These are phyloP conservation scores for Cordyceps sp. DNA, from an alignment of 2,329 filamentous ascomycete genomes.

Conservation along the genomic window DNA sequence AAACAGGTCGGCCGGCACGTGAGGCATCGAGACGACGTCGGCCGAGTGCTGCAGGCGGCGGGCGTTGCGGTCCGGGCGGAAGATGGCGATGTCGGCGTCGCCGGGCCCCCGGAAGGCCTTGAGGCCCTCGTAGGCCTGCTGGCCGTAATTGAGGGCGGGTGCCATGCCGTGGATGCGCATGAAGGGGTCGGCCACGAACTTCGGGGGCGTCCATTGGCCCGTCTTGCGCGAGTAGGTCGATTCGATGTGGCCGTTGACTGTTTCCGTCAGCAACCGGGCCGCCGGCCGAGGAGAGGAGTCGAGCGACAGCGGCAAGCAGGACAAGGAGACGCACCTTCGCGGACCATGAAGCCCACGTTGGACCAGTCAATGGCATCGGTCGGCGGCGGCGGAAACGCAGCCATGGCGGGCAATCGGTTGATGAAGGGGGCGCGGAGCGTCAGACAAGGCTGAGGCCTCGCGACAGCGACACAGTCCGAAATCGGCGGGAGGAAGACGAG, in stretches of 20 bases:
- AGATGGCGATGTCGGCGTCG: constrained; percentile 59
- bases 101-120: constrained; percentile 78
- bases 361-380: constrained; percentile 81
- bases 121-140: constrained; percentile 96
- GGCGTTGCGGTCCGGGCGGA: constrained; percentile 78
- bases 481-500: not conserved
- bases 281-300: too few relatives aligned
- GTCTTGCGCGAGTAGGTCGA: constrained; percentile 63
- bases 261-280: not conserved
- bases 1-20: constrained; percentile 63
- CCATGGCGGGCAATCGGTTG: constrained; percentile 16
- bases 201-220: constrained; percentile 59
- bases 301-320: too few relatives aligned
- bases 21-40: constrained; percentile 67
- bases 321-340: constrained; percentile 45
- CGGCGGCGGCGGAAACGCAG: constrained; percentile 57
- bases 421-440: not conserved
- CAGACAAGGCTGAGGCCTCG: not conserved
- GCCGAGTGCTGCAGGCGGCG: constrained; percentile 71
- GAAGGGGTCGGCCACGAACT: constrained; percentile 69
- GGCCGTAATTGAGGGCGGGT: constrained; percentile 88
- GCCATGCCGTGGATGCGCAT: constrained; percentile 90
- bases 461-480: too few relatives aligned
- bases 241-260: constrained; percentile 90
- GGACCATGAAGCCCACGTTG: constrained; percentile 82